phyloP scores from a whole-genome alignment of 1,284 basidiomycete genomes.

The Pyrrhoderma noxium region DNA sequence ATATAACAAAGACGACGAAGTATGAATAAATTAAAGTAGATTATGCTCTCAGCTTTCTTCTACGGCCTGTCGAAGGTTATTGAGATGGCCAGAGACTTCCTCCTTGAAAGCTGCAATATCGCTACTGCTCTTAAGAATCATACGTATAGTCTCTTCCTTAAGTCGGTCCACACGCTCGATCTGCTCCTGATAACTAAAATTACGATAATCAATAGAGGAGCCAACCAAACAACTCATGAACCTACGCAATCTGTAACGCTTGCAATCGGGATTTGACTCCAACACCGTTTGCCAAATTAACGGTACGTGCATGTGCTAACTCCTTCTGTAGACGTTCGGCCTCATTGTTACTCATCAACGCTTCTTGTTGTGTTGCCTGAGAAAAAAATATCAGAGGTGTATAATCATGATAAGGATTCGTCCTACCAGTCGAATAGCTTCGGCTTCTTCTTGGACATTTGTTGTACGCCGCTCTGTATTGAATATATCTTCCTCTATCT shows the following conservation, averaged over 20 bases:
- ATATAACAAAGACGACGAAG: too few relatives aligned
- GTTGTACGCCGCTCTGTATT: slow-evolving; percentile 38
- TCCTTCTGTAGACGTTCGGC: slow-evolving; percentile 59
- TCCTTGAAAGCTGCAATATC: slow-evolving; percentile 74
- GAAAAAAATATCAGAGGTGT: slow-evolving; percentile 2
- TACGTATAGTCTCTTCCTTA: slow-evolving; percentile 67
- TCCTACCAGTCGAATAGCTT: slow-evolving; percentile 68
- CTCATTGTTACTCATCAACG: slow-evolving; percentile 52
- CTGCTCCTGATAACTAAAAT: slow-evolving; percentile 62
- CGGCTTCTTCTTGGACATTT: slow-evolving; percentile 53
- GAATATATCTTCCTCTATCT: slow-evolving; percentile 61
- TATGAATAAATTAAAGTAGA: too few relatives aligned
- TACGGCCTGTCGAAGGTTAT: slow-evolving; percentile 58
- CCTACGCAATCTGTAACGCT: slow-evolving; percentile 48
- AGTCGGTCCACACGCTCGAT: slow-evolving; percentile 61
- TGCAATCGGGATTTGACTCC: slow-evolving; percentile 72
- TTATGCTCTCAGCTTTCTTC: slow-evolving; percentile 37
- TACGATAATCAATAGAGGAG: not conserved
- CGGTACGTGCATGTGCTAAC: slow-evolving; percentile 60
- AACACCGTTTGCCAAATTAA: slow-evolving; percentile 69
- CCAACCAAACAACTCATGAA: slow-evolving; percentile 3
- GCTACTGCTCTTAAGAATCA: slow-evolving; percentile 74
- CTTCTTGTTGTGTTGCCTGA: slow-evolving; percentile 70
- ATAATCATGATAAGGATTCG: slow-evolving; percentile 18
- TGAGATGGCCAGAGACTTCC: slow-evolving; percentile 60